Base-by-base conservation (phyloP, 139 green algal genomes). In the Coelastrella sp. region DNA sequence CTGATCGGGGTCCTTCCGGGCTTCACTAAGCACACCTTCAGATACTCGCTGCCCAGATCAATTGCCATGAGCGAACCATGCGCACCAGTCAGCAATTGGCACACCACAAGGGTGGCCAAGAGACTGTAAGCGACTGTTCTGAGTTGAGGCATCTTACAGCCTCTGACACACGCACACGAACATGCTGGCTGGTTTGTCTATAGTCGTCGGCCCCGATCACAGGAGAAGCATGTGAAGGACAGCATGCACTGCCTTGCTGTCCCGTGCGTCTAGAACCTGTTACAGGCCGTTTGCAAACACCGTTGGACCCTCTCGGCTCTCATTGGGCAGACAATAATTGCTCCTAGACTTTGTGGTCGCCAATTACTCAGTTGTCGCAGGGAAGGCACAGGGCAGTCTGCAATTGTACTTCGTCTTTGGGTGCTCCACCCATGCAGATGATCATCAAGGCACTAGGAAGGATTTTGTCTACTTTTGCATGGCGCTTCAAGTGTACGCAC, bases 11-110 rank as follows among this genome's bases (percentile, higher is more conserved):
- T 94, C 27, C 90, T 84, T 5, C 96, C 95, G 9, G 95, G 92
- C 86, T 96, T 96, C 17, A 99, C 94, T 5, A 99, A 86, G 15
- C 92, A 94, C 1, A 99, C 93, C 76, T 99, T 99, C 2, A 99
- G 63, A 79, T 89, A 97, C 84, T 99, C 97, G 11, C 89, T 92
- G 66, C 97, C 97, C 30, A 98, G 86, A 78, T 99, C 97, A 5
- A 99, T 91, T 9, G 96, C 94, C 88, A 98, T 93, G 1, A 96
- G 85, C 0, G 89, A 85, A 9, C 68, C 90, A 62, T 83, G 67
- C 7, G 53, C 53, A 64, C 19, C 21, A 64, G 30, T 32, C 1
- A 64, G 53, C 53, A 64, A 21, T 21, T 64, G 53, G 53, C 53
- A 64, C 53, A 64, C 53, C 53, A 64, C 53, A 64, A 64, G 53